Percentiles rank a stretch among this genome's conserved stretches.
These are phyloP conservation scores for Gryganskiella cystojenkinii DNA, from an alignment of 192 early-diverging fungal species.

Conservation along the genomic window DNA sequence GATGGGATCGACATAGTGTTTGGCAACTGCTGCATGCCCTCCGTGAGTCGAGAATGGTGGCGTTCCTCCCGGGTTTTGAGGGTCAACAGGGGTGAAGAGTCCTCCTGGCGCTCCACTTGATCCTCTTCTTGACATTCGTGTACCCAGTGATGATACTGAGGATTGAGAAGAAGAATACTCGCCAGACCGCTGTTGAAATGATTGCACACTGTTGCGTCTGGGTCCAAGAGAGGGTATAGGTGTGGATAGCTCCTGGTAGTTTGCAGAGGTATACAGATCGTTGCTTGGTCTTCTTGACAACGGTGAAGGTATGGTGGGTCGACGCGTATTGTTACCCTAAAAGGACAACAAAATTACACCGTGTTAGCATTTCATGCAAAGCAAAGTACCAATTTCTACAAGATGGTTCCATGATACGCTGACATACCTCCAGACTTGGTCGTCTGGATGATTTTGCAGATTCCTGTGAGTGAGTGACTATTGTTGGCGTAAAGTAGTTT, in stretches of 20 bases:
- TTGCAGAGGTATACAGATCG: conserved; percentile 26
- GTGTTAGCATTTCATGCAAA: too few species aligned
- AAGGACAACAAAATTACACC: too few species aligned
- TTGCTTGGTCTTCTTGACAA: conserved; percentile 18
- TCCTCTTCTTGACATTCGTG: conserved; percentile 33
- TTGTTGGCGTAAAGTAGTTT: conserved; percentile 72
- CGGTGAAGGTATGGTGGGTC: conserved; percentile 6
- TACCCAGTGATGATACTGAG: conserved; percentile 37
- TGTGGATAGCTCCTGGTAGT: conserved; percentile 11
- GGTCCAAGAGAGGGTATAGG: conserved; percentile 1
- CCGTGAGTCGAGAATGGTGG: conserved; percentile 35
- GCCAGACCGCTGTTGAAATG: conserved; percentile 35
- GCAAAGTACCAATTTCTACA: too few species aligned
- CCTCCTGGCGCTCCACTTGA: conserved; percentile 28
- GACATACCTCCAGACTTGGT: neutral
- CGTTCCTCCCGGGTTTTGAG: conserved; percentile 17
- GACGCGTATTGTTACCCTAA: neutral
- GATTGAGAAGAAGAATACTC: conserved; percentile 44
- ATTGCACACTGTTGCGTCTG: conserved; percentile 34
- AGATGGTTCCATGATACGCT: too few species aligned
- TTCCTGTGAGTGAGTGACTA: conserved; percentile 56
- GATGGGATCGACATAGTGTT: conserved; percentile 36
- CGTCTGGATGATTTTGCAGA: conserved; percentile 13
- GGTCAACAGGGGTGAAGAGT: conserved; percentile 10
- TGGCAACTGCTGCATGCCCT: conserved; percentile 26